A percentile compares a stretch with the other conserved stretches of the same genome.
Evolutionary conservation across 139 green algal species (phyloP).

Genomic region (Diplosphaera chodatii): DNA sequence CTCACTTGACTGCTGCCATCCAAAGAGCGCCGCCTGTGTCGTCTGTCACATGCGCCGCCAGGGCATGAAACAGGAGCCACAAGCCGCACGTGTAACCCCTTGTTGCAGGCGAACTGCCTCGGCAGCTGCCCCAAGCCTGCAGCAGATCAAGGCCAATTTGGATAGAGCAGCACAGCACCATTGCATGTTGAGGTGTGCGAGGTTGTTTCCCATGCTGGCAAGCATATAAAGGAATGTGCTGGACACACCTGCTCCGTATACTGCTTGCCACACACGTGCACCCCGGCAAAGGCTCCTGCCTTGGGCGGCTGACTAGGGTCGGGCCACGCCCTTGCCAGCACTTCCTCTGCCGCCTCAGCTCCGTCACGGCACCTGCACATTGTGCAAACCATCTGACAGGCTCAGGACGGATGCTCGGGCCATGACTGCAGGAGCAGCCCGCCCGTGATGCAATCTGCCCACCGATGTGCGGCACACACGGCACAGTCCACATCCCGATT

Average conservation of each 20-base stretch:
- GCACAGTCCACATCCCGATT: too few species aligned
- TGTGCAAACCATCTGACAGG: neutral
- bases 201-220: neutral
- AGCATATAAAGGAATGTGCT: neutral
- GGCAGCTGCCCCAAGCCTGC: conserved; percentile 41
- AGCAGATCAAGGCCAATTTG: neutral
- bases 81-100: conserved; percentile 72
- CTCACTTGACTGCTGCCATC: conserved; percentile 29
- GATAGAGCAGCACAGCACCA: neutral
- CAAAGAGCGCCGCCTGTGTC: conserved; percentile 21
- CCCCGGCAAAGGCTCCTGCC: neutral
- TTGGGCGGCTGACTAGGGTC: neutral
- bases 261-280: conserved; percentile 27
- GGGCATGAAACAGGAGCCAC: conserved; percentile 66
- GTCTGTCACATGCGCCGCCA: conserved; percentile 25
- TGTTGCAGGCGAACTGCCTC: conserved; percentile 26
- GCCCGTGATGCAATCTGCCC: too few species aligned
- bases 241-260: neutral
- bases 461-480: too few species aligned
- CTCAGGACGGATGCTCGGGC: too few species aligned
- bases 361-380: conserved; percentile 6
- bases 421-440: too few species aligned
- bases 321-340: neutral
- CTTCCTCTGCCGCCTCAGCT: conserved; percentile 11
- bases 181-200: too few species aligned